phyloP scores from a whole-genome alignment of 805 yeast species.

The Geotrichum ghanense region DNA sequence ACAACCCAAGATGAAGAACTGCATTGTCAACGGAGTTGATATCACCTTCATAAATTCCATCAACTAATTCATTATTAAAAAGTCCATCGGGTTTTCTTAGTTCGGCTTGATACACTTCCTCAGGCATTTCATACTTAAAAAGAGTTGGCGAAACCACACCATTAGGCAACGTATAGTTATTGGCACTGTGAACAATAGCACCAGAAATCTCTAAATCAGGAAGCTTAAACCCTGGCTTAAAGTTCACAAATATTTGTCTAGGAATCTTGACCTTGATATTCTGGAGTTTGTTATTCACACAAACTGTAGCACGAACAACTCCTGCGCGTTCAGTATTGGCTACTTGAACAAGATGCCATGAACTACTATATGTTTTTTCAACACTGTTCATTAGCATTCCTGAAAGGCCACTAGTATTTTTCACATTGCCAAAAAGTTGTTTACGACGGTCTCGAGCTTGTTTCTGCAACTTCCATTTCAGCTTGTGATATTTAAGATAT shows the following conservation, averaged over 20 bases:
- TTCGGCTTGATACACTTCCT: conserved; percentile 46
- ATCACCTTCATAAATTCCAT: conserved; percentile 69
- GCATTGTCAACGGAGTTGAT: conserved; percentile 61
- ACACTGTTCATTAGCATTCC: conserved; percentile 67
- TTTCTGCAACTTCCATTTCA: conserved; percentile 79
- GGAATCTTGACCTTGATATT: conserved; percentile 63
- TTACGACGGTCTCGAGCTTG: conserved; percentile 60
- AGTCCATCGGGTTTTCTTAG: conserved; percentile 46
- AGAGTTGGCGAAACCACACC: conserved; percentile 41
- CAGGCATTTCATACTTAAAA: conserved; percentile 60
- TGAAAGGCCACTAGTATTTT: conserved; percentile 44
- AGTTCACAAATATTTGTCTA: conserved; percentile 57
- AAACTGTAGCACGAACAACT: conserved; percentile 59
- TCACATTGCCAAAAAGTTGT: conserved; percentile 63
- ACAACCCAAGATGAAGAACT: conserved; percentile 64
- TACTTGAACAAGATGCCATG: conserved; percentile 81
- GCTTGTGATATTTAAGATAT: conserved; percentile 60
- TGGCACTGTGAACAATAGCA: conserved; percentile 45
- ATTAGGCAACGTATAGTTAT: conserved; percentile 55
- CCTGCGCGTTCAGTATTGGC: conserved; percentile 42
- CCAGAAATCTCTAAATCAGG: conserved; percentile 34
- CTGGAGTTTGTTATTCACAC: conserved; percentile 64
- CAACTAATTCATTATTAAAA: conserved; percentile 47
- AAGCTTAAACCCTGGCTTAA: conserved; percentile 35
- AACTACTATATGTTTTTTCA: conserved; percentile 51